These are phyloP conservation scores for Sungouiozyma intestinalis DNA, from an alignment of 805 yeast species.

Conservation along the genomic window DNA sequence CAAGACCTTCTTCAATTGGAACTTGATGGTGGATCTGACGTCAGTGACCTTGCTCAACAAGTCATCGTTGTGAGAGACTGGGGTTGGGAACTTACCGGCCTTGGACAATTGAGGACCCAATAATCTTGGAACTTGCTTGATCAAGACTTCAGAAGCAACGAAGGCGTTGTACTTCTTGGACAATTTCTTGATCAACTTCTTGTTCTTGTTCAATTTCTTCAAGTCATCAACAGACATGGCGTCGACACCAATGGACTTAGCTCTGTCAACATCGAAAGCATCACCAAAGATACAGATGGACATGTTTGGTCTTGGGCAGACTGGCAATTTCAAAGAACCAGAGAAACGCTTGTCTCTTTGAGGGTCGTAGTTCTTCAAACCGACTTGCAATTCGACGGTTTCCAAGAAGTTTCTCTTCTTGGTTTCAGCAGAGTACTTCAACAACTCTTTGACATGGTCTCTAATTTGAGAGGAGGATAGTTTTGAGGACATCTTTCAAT, in stretches of 20 bases:
- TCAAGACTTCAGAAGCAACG: conserved; percentile 97
- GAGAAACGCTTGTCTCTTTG: conserved; percentile 99
- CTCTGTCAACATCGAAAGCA: conserved; percentile 99
- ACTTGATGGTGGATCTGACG: conserved; percentile 98
- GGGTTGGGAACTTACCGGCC: conserved; percentile 99
- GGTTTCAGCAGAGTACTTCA: conserved; percentile 83
- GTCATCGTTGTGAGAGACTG: conserved; percentile 99
- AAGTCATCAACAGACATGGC: conserved; percentile 99
- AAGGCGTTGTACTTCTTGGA: conserved; percentile 99
- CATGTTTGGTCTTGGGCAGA: conserved; percentile 99
- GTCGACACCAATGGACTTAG: conserved; percentile 97
- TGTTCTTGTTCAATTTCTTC: conserved; percentile 99
- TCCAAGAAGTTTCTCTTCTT: conserved; percentile 99
- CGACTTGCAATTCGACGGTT: conserved; percentile 99
- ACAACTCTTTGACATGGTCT: conserved; percentile 87
- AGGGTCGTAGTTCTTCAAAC: conserved; percentile 99
- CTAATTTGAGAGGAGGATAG: conserved; percentile 88
- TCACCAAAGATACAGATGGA: conserved; percentile 99
- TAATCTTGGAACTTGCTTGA: conserved; percentile 99
- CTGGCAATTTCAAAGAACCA: conserved; percentile 96
- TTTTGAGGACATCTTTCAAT: conserved; percentile 56
- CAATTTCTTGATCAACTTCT: conserved; percentile 98
- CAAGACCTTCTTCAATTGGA: conserved; percentile 99
- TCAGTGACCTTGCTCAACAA: conserved; percentile 91
- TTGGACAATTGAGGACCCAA: conserved; percentile 99